Percentiles rank a stretch among this genome's conserved stretches.
Conservation (phyloP, 495 filamentous ascomycete species). For the Tuber umbilicatum region DNA sequence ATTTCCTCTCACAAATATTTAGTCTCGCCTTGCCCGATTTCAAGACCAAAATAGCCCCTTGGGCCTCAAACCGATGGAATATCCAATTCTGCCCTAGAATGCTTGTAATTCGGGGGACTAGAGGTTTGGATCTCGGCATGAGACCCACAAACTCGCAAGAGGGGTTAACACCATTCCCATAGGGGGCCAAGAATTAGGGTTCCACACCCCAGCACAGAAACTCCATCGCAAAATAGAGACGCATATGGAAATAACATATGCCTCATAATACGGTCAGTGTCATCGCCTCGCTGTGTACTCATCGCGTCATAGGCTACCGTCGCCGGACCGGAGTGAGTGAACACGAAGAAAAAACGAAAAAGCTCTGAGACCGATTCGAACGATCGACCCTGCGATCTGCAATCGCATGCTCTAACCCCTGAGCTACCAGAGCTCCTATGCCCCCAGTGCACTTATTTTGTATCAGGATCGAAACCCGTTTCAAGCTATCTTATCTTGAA, state of each 20-base stretch:
- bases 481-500: neutral
- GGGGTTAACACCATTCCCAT: neutral
- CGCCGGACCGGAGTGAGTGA: neutral
- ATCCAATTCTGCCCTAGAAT: neutral
- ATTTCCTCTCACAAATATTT: neutral
- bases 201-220: neutral
- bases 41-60: neutral
- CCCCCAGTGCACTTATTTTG: neutral
- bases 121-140: neutral
- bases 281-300: neutral
- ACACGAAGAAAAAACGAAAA: neutral
- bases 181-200: neutral
- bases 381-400: conserved; percentile 34
- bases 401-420: conserved; percentile 36
- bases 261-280: neutral
- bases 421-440: conserved; percentile 25
- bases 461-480: neutral
- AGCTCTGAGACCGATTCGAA: conserved; percentile 35
- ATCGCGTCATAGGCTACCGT: neutral
- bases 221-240: neutral
- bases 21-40: neutral
- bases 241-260: neutral
- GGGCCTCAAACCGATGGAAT: neutral
- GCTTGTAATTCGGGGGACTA: neutral
- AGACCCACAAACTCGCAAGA: neutral